These are phyloP conservation scores for Ajuga chamaepitys DNA, from an alignment of 257 asterid species.

Conservation along the genomic window DNA sequence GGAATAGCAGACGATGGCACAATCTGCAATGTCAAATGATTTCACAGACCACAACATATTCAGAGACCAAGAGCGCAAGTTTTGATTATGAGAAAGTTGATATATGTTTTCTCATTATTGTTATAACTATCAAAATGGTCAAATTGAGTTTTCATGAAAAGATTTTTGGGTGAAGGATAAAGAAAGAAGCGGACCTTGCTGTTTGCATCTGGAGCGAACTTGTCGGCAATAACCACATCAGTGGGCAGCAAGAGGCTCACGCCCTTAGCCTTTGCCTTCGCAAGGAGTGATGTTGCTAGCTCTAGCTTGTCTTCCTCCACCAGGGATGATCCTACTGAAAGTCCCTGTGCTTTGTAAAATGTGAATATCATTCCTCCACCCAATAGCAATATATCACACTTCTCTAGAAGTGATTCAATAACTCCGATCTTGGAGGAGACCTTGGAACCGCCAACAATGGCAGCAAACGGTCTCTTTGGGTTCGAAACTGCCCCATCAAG, in stretches of 20 bases:
- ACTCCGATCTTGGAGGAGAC: conserved; percentile 89
- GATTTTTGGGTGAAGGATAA: neutral
- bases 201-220: conserved; percentile 84
- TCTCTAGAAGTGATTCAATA: conserved; percentile 79
- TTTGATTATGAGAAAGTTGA: no score
- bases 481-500: conserved; percentile 76
- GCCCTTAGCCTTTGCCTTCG: conserved; percentile 79
- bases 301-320: conserved; percentile 95
- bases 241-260: conserved; percentile 69
- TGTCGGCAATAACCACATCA: conserved; percentile 78
- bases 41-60: neutral
- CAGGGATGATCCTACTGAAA: conserved; percentile 76
- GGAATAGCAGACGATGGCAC: conserved; percentile 78
- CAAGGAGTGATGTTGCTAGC: conserved; percentile 65
- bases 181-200: conserved; percentile 53
- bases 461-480: conserved; percentile 84
- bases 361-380: conserved; percentile 97
- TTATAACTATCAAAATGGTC: no score
- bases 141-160: neutral
- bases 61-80: neutral
- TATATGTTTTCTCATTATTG: no score
- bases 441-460: conserved; percentile 93
- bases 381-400: conserved; percentile 58
- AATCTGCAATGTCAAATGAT: conserved; percentile 30
- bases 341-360: conserved; percentile 87